phyloP scores from a whole-genome alignment of 768 basidiomycete genomes.

The Lactarius hatsudake region DNA sequence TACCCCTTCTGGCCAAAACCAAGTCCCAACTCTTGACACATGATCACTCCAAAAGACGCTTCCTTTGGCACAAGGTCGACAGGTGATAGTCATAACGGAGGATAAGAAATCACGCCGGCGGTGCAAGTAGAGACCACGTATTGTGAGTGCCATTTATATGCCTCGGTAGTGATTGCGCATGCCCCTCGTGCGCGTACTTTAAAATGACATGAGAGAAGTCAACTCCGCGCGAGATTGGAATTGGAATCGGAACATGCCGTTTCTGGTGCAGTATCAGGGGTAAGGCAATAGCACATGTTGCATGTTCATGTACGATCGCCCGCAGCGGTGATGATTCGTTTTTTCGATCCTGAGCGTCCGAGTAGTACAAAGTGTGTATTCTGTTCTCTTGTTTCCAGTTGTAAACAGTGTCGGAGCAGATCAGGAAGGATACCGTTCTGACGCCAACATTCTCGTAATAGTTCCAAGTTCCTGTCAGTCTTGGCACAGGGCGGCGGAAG shows the following conservation, averaged over 20 bases:
- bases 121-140: slow-evolving; percentile 4
- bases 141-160: slow-evolving; percentile 4
- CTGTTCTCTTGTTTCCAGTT: slow-evolving; percentile 8
- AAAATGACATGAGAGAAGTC: slow-evolving; percentile 15
- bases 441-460: slow-evolving; percentile 10
- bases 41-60: not conserved
- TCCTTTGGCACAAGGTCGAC: not conserved
- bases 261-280: slow-evolving; percentile 22
- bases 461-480: slow-evolving; percentile 6
- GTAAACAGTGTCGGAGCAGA: slow-evolving; percentile 5
- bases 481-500: slow-evolving; percentile 4
- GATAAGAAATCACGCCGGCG: slow-evolving; percentile 7
- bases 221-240: slow-evolving; percentile 15
- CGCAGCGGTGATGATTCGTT: slow-evolving; percentile 15
- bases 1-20: slow-evolving; percentile 16
- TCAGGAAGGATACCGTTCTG: slow-evolving; percentile 3
- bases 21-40: not conserved
- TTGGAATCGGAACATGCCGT: slow-evolving; percentile 18
- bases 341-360: slow-evolving; percentile 11
- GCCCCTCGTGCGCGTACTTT: not conserved
- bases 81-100: not conserved
- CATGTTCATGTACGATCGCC: slow-evolving; percentile 16
- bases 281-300: slow-evolving; percentile 15
- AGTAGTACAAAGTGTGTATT: not conserved
- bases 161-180: slow-evolving; percentile 15